Evolutionary conservation across 2,329 filamentous ascomycete genomes (phyloP), one percentile per base, ranked within the genome.

Genomic region (Phyllosticta citriasiana): DNA sequence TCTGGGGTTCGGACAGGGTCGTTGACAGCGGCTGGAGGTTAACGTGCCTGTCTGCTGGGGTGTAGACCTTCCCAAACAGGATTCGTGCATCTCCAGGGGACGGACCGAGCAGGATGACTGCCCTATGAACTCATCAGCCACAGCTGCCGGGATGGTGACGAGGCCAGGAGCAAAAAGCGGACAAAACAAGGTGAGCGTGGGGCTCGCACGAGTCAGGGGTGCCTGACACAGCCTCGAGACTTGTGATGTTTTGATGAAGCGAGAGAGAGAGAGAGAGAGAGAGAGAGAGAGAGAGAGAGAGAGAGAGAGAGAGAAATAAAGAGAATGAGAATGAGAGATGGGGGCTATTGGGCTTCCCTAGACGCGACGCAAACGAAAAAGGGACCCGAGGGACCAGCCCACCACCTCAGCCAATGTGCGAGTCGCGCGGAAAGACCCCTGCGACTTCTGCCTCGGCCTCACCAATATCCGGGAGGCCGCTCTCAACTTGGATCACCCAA

Each of bases 401-500:
- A 12, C 1, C 33, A 40, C 33, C 33, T 14, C 6, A 40, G 33
- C 9, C 19, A 22, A 4, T 30, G 27, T 30, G 27, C 27, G 27
- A 30, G 9, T 30, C 27, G 27, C 27, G 27, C 27, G 27, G 27
- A 30, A 30, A 6, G 27, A 30, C 27, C 27, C 27, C 27, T 30
- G 27, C 27, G 27, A 47, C 16, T 4, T 47, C 4, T 16, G n/a
- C 40, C 40, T 47, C 40, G 40, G 40, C 40, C 16, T n/a, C 14
- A 47, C n/a, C 40, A 47, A 47, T 47, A 14, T 47, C 40, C 40
- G 40, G n/a, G 40, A 47, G 40, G 40, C 40, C 57, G 52, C 57
- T 12, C 51, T 33, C 51, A 51, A 52, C 60, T 54, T 51, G 47
- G 35, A 53, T 27, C 35, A 40, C 57, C 60, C 55, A 53, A 62